Conservation (phyloP, 2,329 filamentous ascomycete species). For the Cercospora zeina region DNA sequence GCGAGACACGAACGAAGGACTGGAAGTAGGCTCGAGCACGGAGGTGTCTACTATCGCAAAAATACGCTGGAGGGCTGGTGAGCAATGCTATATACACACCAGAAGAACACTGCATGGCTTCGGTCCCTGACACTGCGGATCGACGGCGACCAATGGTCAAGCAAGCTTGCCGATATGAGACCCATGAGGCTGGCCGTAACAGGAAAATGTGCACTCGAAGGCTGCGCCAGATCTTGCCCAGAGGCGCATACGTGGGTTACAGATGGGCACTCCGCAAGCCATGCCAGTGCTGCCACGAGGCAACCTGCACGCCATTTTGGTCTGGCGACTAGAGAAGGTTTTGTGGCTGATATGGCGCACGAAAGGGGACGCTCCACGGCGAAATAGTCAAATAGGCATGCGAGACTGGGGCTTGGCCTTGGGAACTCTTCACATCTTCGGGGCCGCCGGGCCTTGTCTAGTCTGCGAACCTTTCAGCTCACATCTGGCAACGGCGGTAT, state of each 20-base stretch:
- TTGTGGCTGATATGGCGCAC: conserved; percentile 9
- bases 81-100: background rate
- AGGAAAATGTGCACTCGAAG: background rate
- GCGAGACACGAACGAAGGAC: background rate
- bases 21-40: background rate
- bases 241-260: background rate
- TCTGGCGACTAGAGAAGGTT: background rate
- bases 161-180: conserved; percentile 5
- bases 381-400: background rate
- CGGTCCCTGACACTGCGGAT: background rate
- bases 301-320: background rate
- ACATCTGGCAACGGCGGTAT: background rate
- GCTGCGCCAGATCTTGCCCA: conserved; percentile 5
- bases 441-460: background rate
- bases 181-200: conserved; percentile 5
- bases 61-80: background rate
- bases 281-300: conserved; percentile 10
- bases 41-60: background rate
- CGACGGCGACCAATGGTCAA: conserved; percentile 6
- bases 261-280: conserved; percentile 16
- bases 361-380: conserved; percentile 1
- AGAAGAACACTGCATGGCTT: background rate
- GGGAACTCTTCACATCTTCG: background rate
- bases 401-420: background rate
- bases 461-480: background rate